These are phyloP conservation scores for Fusarium liriodendri DNA, from an alignment of 2,329 filamentous ascomycete genomes.

Conservation along the genomic window DNA sequence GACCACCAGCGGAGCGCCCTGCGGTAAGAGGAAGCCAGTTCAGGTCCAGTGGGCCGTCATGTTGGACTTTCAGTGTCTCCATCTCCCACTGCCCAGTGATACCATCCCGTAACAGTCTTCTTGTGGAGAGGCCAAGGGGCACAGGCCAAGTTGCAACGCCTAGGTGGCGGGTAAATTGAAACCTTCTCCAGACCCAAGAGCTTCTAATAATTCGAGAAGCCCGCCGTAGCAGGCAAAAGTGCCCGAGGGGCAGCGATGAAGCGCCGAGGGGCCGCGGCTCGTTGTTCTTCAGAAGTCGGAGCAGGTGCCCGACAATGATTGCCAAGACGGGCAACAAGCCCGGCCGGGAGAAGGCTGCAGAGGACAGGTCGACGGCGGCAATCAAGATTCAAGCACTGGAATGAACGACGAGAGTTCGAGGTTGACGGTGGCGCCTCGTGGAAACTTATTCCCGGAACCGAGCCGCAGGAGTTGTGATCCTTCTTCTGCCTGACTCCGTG, in stretches of 20 bases:
- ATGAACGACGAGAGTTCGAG: background rate
- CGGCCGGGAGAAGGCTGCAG: background rate
- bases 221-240: constrained; percentile 1
- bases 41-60: constrained; percentile 7
- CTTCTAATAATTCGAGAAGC: constrained; percentile 34
- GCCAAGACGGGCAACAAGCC: constrained; percentile 3
- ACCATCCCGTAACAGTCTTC: background rate
- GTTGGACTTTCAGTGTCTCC: background rate
- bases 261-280: constrained; percentile 18
- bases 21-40: constrained; percentile 13
- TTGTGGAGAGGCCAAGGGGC: constrained; percentile 19
- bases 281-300: background rate
- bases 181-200: constrained; percentile 12
- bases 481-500: background rate
- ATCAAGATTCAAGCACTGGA: background rate
- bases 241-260: constrained; percentile 9
- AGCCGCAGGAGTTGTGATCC: background rate
- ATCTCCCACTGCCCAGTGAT: background rate
- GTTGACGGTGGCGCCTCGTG: constrained; percentile 1
- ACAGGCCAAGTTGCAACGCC: constrained; percentile 24
- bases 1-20: constrained; percentile 34
- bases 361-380: background rate
- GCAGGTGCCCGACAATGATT: constrained; percentile 8
- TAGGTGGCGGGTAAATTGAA: constrained; percentile 17
- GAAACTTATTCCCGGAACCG: background rate